A percentile compares a stretch with the other conserved stretches of the same genome.
These are phyloP conservation scores for Phlebopus sp. DNA, from an alignment of 1,284 basidiomycete species.

Conservation along the genomic window DNA sequence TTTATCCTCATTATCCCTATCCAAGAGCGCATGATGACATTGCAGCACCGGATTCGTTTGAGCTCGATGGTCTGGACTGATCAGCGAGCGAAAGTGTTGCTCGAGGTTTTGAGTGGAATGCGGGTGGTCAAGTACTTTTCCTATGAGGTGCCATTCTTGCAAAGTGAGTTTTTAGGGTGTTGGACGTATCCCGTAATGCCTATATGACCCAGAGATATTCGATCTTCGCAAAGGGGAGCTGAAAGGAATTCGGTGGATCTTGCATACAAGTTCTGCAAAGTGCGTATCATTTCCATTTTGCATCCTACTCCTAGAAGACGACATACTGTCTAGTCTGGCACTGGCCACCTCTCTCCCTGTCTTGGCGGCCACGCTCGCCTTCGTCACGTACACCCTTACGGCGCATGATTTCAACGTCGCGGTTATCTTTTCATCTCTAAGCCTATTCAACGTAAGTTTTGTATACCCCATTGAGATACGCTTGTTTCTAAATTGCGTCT, in stretches of 20 bases:
- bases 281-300: constrained; percentile 26
- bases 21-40: constrained; percentile 69
- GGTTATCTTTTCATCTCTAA: constrained; percentile 68
- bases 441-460: constrained; percentile 56
- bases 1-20: constrained; percentile 69
- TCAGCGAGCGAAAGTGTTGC: constrained; percentile 60
- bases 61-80: constrained; percentile 71
- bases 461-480: constrained; percentile 21
- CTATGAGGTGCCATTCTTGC: constrained; percentile 64
- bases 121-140: constrained; percentile 77
- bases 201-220: constrained; percentile 44
- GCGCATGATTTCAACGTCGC: constrained; percentile 57
- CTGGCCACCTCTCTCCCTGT: constrained; percentile 58
- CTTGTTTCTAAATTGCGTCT: neutral
- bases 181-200: neutral
- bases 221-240: constrained; percentile 56
- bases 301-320: neutral
- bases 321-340: constrained; percentile 39
- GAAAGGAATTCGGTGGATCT: constrained; percentile 52
- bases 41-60: constrained; percentile 60
- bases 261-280: constrained; percentile 63
- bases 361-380: constrained; percentile 72
- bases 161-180: constrained; percentile 39
- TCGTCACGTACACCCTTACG: constrained; percentile 67
- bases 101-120: constrained; percentile 69